Evolutionary conservation across 1,139 yeast genomes (phyloP).

Genomic region (Taphrina communis): DNA sequence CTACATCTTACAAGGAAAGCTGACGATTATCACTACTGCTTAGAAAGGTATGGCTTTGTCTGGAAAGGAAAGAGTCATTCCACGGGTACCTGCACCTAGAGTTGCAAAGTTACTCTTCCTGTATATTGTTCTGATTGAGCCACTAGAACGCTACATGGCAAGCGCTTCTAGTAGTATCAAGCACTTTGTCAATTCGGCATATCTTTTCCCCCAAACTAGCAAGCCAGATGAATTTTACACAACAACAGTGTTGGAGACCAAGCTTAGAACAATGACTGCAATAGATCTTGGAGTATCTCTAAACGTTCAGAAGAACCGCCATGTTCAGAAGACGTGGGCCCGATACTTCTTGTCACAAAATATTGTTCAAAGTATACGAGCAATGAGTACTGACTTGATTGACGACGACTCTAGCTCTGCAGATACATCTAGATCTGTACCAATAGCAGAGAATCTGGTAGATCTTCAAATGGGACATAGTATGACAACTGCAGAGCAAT

Average conservation of each 20-base stretch:
- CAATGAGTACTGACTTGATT: background rate
- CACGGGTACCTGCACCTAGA: background rate
- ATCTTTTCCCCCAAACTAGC: background rate
- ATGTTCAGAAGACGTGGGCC: slow-evolving; percentile 1
- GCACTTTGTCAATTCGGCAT: background rate
- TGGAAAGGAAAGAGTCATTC: slow-evolving; percentile 1
- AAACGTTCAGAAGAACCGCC: slow-evolving; percentile 2
- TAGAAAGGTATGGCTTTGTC: background rate
- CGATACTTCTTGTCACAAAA: background rate
- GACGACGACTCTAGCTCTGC: background rate
- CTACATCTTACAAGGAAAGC: background rate
- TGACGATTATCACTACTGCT: slow-evolving; percentile 1
- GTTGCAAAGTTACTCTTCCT: background rate
- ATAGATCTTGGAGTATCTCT: background rate
- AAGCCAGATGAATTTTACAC: slow-evolving; percentile 11
- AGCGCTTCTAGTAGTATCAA: background rate
- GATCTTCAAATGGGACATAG: slow-evolving; percentile 8
- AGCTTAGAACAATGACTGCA: background rate
- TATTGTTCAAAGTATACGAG: background rate
- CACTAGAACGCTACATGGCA: slow-evolving; percentile 3
- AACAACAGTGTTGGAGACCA: background rate
- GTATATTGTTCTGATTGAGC: background rate
- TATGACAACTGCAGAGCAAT: background rate
- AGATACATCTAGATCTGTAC: background rate
- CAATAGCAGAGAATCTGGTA: background rate